Evolutionary conservation across 2,329 filamentous ascomycete genomes (phyloP).

Genomic region (Colletotrichum lupini): DNA sequence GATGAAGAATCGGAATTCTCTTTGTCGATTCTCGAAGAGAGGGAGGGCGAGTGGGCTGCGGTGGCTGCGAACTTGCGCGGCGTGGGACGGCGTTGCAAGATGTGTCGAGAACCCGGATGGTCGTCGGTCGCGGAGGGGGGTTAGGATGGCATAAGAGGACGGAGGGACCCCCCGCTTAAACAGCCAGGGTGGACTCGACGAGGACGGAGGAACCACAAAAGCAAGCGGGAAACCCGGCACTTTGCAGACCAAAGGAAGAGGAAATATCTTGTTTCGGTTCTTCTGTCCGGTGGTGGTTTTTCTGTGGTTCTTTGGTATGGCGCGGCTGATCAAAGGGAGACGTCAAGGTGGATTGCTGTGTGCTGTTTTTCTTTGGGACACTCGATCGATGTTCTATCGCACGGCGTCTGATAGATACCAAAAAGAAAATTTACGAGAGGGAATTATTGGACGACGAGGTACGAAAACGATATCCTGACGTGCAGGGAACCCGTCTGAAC

Average conservation of each 20-base stretch:
- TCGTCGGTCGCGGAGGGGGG: slow-evolving; percentile 18
- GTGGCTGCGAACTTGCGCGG: neutral
- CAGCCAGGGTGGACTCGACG: slow-evolving; percentile 19
- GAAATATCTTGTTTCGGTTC: slow-evolving; percentile 13
- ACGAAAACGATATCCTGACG: neutral
- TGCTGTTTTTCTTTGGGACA: neutral
- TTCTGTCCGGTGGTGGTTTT: neutral
- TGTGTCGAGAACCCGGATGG: slow-evolving; percentile 31
- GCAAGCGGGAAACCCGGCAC: slow-evolving; percentile 19
- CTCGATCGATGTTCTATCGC: neutral
- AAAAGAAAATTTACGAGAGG: neutral
- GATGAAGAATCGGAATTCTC: neutral
- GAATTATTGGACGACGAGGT: neutral
- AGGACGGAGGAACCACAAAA: slow-evolving; percentile 27
- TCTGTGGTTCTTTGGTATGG: slow-evolving; percentile 1
- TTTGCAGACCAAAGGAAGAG: slow-evolving; percentile 13
- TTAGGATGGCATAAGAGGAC: slow-evolving; percentile 28
- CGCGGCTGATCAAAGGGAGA: neutral
- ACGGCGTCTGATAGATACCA: neutral
- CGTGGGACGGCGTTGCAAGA: neutral
- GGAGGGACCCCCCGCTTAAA: slow-evolving; percentile 18
- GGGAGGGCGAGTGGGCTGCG: neutral
- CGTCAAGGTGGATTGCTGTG: slow-evolving; percentile 3
- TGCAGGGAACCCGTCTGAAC: neutral
- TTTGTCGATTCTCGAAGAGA: neutral